Evolutionary conservation across 371 early-diverging fungal genomes (phyloP).

Genomic region (Mucor indicus): DNA sequence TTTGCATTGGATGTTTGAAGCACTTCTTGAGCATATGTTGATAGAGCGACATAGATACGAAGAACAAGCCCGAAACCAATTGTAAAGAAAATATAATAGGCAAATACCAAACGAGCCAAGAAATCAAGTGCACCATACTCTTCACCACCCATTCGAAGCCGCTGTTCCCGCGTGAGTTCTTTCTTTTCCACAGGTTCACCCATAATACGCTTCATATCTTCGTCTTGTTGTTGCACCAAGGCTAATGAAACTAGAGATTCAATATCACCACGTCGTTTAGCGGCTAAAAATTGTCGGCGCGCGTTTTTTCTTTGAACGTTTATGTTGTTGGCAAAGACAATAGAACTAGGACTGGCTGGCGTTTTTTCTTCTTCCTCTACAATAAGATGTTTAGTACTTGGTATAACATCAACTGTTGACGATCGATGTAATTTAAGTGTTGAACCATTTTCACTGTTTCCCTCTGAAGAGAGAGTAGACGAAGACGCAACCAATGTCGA

Average conservation of each 20-base stretch:
- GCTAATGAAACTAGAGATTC: too few species aligned
- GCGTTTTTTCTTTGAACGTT: constrained; percentile 38
- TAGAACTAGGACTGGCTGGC: too few species aligned
- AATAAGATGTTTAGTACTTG: too few species aligned
- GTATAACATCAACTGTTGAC: too few species aligned
- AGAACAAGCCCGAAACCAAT: constrained; percentile 26
- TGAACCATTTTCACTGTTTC: too few species aligned
- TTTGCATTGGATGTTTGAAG: constrained; percentile 15
- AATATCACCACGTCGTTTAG: too few species aligned
- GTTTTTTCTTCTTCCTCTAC: too few species aligned
- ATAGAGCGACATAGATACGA: constrained; percentile 29
- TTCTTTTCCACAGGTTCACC: constrained; percentile 40
- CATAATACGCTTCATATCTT: constrained; percentile 30
- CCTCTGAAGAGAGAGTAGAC: too few species aligned
- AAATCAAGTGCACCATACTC: constrained; percentile 46
- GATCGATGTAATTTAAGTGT: too few species aligned
- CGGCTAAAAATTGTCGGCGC: too few species aligned
- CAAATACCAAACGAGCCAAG: constrained; percentile 29
- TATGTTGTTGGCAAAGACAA: constrained; percentile 46
- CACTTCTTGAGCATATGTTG: constrained; percentile 29
- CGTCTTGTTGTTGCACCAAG: constrained; percentile 27
- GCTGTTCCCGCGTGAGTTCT: constrained; percentile 40
- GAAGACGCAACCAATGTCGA: too few species aligned
- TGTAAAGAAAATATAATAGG: constrained; percentile 34
- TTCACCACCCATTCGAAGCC: constrained; percentile 44